Base-by-base conservation (phyloP, 805 yeast genomes). In the Cyberlindnera subsufficiens region DNA sequence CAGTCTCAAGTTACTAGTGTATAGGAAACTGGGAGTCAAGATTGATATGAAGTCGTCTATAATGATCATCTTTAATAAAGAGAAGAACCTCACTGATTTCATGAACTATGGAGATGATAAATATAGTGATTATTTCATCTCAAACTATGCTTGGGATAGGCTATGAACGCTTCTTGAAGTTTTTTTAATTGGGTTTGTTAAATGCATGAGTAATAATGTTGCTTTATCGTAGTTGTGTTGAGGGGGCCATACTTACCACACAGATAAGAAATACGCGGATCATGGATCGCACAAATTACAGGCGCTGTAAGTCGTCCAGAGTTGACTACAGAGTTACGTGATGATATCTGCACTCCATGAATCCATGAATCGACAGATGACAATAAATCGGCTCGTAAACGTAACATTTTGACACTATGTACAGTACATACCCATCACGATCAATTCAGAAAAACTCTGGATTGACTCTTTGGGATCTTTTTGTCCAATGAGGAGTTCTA, bases 401-500 rank as follows among this genome's bases (percentile, higher is more conserved):
- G 11, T 20, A 18, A 20, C n/a, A 10, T 15, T 18, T 9, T 36
- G 17, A 36, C 5, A 37, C 40, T 43, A 47, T 44, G 37, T 47
- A 47, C 44, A 43, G 16, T 14, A 13, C n/a, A 18, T 8, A 11
- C n/a, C 25, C 15, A 3, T 3, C 6, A 14, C 14, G 3, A 2
- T 6, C 8, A 11, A 30, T 44, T 37, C 27, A 55, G 47, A 54
- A 57, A 42, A 51, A 45, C 35, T 56, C 73, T 36, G 96, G 96
- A 58, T 86, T 84, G 45, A 75, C 79, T 69, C 96, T 80, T 63
- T 82, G 74, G 8, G 95, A 78, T 49, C 78, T 61, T 68, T 82
- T 88, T 42, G 97, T 89, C 95, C 96, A 89, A 60, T 89, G 86
- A 17, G 96, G 96, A 35, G 83, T 85, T 63, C 80, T 67, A 59